phyloP scores from a whole-genome alignment of 164 flowering plant genomes.

The Echeveria elegans region DNA sequence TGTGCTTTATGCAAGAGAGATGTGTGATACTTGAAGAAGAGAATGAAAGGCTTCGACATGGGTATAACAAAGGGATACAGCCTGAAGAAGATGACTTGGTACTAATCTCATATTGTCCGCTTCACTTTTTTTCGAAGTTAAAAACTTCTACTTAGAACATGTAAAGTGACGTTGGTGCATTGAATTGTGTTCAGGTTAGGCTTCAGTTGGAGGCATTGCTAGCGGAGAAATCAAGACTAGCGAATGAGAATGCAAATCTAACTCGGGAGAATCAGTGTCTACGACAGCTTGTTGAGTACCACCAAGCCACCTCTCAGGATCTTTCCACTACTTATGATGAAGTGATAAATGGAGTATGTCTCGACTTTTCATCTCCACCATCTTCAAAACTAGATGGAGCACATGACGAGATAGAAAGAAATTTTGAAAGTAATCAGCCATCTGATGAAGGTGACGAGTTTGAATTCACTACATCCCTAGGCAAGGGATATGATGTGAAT shows the following conservation, averaged over 20 bases:
- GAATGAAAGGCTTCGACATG: constrained; percentile 63
- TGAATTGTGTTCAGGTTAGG: constrained; percentile 51
- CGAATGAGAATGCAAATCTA: constrained; percentile 76
- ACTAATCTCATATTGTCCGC: constrained; percentile 8
- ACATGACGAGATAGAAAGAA: background rate
- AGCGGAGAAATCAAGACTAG: constrained; percentile 81
- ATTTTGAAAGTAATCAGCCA: background rate
- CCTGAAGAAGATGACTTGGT: constrained; percentile 97
- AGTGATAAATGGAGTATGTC: constrained; percentile 40
- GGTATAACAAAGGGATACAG: constrained; percentile 43
- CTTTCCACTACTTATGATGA: constrained; percentile 59
- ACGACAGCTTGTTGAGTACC: constrained; percentile 85
- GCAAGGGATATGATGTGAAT: background rate
- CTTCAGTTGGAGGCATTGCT: constrained; percentile 91
- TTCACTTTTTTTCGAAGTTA: background rate
- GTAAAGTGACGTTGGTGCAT: background rate
- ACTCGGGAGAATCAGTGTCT: constrained; percentile 81
- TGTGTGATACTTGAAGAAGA: constrained; percentile 78
- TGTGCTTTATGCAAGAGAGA: constrained; percentile 66
- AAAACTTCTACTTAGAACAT: background rate
- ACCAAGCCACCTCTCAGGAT: constrained; percentile 64
- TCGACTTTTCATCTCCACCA: constrained; percentile 73
- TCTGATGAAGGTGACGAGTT: background rate
- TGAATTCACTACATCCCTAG: background rate
- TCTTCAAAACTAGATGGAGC: constrained; percentile 16